Conservation (phyloP, 202 grass and related monocot genomes). For the Setaria italica region DNA sequence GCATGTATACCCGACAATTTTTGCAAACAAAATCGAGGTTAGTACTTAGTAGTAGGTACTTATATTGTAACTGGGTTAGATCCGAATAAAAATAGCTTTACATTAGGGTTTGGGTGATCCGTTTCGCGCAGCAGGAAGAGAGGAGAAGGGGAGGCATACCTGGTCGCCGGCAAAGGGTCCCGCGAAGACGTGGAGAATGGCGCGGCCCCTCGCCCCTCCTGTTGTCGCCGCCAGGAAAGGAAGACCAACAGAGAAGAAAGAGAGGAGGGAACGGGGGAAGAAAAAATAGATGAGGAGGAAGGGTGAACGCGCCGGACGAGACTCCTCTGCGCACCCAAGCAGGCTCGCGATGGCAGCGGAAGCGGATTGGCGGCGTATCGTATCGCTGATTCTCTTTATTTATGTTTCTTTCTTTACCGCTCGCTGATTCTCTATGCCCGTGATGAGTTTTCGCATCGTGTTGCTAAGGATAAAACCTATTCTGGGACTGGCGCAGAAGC, state of each 20-base stretch:
- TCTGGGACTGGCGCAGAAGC: no score
- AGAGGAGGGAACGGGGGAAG: background rate
- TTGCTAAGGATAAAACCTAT: no score
- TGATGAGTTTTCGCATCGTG: no score
- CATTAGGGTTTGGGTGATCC: conserved; percentile 14
- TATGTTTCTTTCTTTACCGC: no score
- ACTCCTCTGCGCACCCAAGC: no score
- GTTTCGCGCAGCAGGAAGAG: background rate
- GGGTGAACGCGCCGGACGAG: no score
- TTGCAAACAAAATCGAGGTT: background rate
- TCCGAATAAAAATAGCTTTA: background rate
- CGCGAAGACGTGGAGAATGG: background rate
- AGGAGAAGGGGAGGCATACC: background rate
- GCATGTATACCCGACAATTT: no score
- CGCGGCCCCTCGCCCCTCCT: background rate
- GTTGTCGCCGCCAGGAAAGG: background rate
- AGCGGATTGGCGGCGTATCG: no score
- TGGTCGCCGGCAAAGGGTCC: background rate
- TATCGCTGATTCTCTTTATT: no score
- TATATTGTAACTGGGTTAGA: background rate
- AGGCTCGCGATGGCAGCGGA: no score
- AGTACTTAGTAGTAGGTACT: background rate
- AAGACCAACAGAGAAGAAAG: background rate
- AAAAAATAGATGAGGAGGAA: background rate
- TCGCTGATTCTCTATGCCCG: no score